Percentiles rank a stretch among this genome's conserved stretches.
Evolutionary conservation across 768 basidiomycete genomes (phyloP).

Genomic region (Russula compacta): DNA sequence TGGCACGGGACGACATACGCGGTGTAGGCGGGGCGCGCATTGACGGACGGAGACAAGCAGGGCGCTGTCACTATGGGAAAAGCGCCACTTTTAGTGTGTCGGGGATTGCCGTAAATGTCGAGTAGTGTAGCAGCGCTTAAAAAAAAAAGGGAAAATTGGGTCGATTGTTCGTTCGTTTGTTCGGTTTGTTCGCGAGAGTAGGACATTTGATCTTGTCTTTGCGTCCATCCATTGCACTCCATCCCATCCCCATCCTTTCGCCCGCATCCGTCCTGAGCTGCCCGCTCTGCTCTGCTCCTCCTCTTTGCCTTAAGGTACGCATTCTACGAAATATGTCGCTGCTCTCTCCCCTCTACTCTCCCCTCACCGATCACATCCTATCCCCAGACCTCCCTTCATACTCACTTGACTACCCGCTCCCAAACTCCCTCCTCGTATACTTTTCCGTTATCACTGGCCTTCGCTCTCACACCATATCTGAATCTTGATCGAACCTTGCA

Average conservation of each 20-base stretch:
- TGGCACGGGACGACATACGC: conserved; percentile 64
- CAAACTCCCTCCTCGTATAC: conserved; percentile 21
- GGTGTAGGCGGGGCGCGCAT: too few species aligned
- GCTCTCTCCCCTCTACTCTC: conserved; percentile 25
- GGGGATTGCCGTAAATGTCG: conserved; percentile 7
- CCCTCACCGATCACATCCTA: conserved; percentile 23
- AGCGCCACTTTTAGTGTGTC: background rate
- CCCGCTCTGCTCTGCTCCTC: background rate
- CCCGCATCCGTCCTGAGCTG: background rate
- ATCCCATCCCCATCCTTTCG: background rate
- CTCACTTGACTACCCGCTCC: conserved; percentile 17
- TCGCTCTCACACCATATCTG: conserved; percentile 28
- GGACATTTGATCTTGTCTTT: background rate
- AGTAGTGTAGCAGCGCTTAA: too few species aligned
- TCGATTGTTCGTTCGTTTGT: background rate
- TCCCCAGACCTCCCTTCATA: conserved; percentile 21
- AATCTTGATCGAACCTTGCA: conserved; percentile 30
- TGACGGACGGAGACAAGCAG: conserved; percentile 22
- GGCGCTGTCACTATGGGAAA: background rate
- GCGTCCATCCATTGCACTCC: background rate
- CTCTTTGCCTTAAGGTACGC: conserved; percentile 14
- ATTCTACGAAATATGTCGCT: conserved; percentile 12
- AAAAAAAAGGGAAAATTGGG: too few species aligned
- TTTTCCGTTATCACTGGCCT: conserved; percentile 25
- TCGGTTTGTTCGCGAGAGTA: conserved; percentile 1